A percentile compares a stretch with the other conserved stretches of the same genome.
Evolutionary conservation across 2,329 filamentous ascomycete species (phyloP).

Genomic region (Penicillium brevicompactum): DNA sequence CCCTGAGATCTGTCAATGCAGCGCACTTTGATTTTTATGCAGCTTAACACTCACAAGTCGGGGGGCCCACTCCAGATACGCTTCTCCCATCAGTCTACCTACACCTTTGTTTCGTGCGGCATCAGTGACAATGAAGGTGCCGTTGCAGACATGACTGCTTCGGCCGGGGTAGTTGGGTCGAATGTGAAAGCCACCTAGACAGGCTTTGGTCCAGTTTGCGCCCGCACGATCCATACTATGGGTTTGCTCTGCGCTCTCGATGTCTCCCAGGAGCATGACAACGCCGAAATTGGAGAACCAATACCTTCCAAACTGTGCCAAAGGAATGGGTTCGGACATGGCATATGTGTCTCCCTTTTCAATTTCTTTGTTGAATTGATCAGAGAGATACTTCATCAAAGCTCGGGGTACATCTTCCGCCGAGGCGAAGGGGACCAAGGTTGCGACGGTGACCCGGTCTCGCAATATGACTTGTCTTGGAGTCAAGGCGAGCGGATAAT

Average conservation of each 20-base stretch:
- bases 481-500: conserved; percentile 68
- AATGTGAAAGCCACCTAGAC: conserved; percentile 89
- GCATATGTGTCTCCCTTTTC: conserved; percentile 91
- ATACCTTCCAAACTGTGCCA: conserved; percentile 76
- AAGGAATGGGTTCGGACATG: conserved; percentile 74
- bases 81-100: conserved; percentile 73
- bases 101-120: conserved; percentile 73
- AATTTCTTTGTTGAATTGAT: conserved; percentile 86
- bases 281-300: conserved; percentile 92
- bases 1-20: conserved; percentile 53
- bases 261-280: conserved; percentile 80
- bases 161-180: conserved; percentile 91
- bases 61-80: conserved; percentile 76
- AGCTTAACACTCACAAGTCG: conserved; percentile 50
- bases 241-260: conserved; percentile 63
- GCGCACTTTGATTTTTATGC: conserved; percentile 35
- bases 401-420: conserved; percentile 73
- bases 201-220: conserved; percentile 76
- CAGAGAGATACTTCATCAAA: conserved; percentile 74
- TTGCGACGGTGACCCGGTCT: conserved; percentile 81
- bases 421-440: conserved; percentile 80
- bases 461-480: conserved; percentile 79
- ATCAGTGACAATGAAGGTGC: conserved; percentile 74
- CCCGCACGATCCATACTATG: conserved; percentile 53
- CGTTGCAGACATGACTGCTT: conserved; percentile 84